A percentile compares a stretch with the other conserved stretches of the same genome.
Conservation (phyloP, 331 rosid species). For the Saraca asoca region DNA sequence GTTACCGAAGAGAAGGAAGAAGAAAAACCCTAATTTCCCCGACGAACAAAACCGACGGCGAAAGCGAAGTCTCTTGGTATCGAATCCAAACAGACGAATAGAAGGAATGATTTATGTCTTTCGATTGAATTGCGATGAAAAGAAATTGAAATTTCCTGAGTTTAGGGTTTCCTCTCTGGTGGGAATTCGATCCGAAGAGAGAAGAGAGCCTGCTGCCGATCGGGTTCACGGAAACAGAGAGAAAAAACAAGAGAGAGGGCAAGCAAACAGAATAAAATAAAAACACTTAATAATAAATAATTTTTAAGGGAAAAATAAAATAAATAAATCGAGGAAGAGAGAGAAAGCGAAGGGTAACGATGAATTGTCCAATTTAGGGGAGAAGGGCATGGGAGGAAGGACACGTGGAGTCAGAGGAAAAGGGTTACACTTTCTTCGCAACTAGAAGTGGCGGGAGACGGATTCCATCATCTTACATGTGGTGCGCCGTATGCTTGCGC, state of each 20-base stretch:
- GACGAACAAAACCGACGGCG: slow-evolving; percentile 37
- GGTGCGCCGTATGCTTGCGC: not conserved
- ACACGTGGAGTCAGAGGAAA: slow-evolving; percentile 45
- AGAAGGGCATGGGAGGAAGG: slow-evolving; percentile 29
- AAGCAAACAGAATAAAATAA: slow-evolving; percentile 20
- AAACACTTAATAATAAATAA: not conserved
- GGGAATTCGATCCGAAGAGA: slow-evolving; percentile 60
- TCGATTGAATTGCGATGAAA: not conserved
- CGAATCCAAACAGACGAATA: slow-evolving; percentile 43
- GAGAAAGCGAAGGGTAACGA: slow-evolving; percentile 29
- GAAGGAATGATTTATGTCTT: not conserved
- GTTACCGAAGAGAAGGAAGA: slow-evolving; percentile 27
- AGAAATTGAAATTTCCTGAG: slow-evolving; percentile 3
- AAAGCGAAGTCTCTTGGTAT: slow-evolving; percentile 34
- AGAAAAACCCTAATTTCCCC: slow-evolving; percentile 47
- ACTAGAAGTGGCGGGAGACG: slow-evolving; percentile 55
- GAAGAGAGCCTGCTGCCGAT: slow-evolving; percentile 51
- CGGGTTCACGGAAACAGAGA: slow-evolving; percentile 43
- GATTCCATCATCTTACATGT: slow-evolving; percentile 14
- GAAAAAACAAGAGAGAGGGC: slow-evolving; percentile 15
- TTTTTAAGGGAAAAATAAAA: not conserved
- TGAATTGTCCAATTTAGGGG: slow-evolving; percentile 45
- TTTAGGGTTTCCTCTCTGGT: slow-evolving; percentile 40
- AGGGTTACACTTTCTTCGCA: slow-evolving; percentile 38
- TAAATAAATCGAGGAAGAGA: not conserved